These are phyloP conservation scores for Trichosporon coremiiforme DNA, from an alignment of 1,284 basidiomycete genomes.

Conservation along the genomic window DNA sequence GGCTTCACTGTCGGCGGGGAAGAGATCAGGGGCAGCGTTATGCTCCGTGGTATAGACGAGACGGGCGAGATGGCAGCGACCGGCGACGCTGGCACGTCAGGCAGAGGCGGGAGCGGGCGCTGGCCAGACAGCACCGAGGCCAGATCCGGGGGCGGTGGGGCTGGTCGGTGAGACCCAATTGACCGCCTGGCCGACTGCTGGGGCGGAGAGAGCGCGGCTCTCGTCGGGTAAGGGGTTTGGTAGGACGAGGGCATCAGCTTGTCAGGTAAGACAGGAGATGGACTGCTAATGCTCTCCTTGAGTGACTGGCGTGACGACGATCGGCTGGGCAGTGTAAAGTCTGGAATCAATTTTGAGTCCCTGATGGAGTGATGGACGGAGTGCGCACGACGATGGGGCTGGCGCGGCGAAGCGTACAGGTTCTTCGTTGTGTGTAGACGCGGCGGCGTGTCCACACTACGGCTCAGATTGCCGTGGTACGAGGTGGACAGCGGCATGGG, in stretches of 20 bases:
- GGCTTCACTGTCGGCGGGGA: neutral
- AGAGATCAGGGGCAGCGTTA: neutral
- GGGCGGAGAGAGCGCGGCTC: slow-evolving; percentile 1
- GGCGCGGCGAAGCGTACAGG: neutral
- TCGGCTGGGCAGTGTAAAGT: slow-evolving; percentile 7
- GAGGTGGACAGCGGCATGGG: slow-evolving; percentile 3
- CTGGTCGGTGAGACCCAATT: neutral
- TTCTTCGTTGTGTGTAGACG: slow-evolving; percentile 11
- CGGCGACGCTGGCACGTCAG: neutral
- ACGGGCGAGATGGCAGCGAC: neutral
- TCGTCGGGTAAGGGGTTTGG: neutral
- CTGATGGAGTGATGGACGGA: slow-evolving; percentile 2
- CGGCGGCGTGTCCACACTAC: neutral
- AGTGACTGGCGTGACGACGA: slow-evolving; percentile 12
- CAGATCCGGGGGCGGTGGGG: slow-evolving; percentile 5
- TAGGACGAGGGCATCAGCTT: slow-evolving; percentile 16
- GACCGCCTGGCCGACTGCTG: neutral
- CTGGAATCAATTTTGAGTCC: slow-evolving; percentile 1
- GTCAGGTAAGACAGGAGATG: slow-evolving; percentile 3
- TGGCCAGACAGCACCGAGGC: neutral
- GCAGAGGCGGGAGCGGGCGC: neutral
- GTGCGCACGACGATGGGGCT: slow-evolving; percentile 15
- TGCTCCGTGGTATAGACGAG: neutral
- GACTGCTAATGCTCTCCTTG: slow-evolving; percentile 7
- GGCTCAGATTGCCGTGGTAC: slow-evolving; percentile 13